phyloP scores from a whole-genome alignment of 2,329 filamentous ascomycete species.

The Aureobasidium subglaciale region DNA sequence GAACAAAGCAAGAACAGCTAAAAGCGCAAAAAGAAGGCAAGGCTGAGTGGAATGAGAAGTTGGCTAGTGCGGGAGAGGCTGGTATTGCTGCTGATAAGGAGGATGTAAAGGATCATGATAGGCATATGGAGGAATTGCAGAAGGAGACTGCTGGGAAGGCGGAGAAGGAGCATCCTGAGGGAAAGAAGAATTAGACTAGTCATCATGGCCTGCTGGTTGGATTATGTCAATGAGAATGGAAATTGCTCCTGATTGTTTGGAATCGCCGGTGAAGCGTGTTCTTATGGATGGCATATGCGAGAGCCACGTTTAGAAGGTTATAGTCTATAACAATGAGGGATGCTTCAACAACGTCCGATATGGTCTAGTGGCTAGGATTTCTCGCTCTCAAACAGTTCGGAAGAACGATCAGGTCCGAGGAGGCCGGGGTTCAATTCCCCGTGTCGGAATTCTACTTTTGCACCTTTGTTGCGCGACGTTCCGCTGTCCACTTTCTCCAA shows the following conservation, averaged over 20 bases:
- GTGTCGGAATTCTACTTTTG: no score
- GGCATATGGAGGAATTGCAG: slow-evolving; percentile 40
- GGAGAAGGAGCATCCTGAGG: slow-evolving; percentile 31
- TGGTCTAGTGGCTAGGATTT: no score
- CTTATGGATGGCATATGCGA: no score
- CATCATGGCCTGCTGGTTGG: neutral
- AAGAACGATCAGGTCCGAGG: no score
- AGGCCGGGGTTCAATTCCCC: no score
- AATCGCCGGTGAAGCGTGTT: no score
- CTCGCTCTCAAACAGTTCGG: no score
- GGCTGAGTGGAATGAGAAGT: slow-evolving; percentile 37
- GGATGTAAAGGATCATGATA: slow-evolving; percentile 35
- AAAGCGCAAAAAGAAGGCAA: slow-evolving; percentile 37
- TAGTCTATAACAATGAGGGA: neutral
- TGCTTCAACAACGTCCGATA: neutral
- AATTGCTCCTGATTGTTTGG: no score
- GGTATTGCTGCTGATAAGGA: slow-evolving; percentile 35
- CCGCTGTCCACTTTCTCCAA: neutral
- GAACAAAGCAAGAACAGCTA: slow-evolving; percentile 38
- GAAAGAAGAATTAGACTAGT: slow-evolving; percentile 16
- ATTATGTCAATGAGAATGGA: neutral
- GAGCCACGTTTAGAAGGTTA: neutral
- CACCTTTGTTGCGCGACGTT: no score
- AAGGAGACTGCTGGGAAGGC: slow-evolving; percentile 36
- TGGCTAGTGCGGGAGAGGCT: slow-evolving; percentile 35